Percentiles rank a stretch among this genome's conserved stretches.
Conservation (phyloP, 2,329 filamentous ascomycete species). For the Huntiella abstrusa region DNA sequence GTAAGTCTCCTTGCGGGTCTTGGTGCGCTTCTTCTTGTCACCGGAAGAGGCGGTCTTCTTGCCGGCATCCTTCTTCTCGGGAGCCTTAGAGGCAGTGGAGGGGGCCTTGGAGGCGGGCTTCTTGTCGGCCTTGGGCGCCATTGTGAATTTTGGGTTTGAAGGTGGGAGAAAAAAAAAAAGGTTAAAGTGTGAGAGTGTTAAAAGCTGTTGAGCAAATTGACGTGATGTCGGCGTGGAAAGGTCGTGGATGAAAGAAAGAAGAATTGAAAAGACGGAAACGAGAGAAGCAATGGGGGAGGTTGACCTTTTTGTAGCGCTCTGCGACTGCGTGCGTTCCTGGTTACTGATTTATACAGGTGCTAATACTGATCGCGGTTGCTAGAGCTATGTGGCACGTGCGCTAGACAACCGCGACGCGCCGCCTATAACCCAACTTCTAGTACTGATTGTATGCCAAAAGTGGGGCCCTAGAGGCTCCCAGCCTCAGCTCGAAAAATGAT, state of each 20-base stretch:
- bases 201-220: not conserved
- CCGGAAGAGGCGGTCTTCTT: slow-evolving; percentile 97
- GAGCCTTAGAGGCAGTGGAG: slow-evolving; percentile 46
- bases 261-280: slow-evolving; percentile 25
- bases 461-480: not conserved
- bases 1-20: slow-evolving; percentile 99
- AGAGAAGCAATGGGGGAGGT: slow-evolving; percentile 30
- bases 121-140: slow-evolving; percentile 94
- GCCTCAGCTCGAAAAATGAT: slow-evolving; percentile 1
- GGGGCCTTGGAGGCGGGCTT: slow-evolving; percentile 99
- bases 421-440: not conserved
- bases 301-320: slow-evolving; percentile 42
- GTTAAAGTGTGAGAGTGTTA: not conserved
- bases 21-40: slow-evolving; percentile 99
- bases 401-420: slow-evolving; percentile 10
- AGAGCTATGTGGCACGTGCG: slow-evolving; percentile 9
- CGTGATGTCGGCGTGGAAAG: slow-evolving; percentile 13
- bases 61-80: slow-evolving; percentile 98
- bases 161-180: slow-evolving; percentile 11
- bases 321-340: slow-evolving; percentile 20
- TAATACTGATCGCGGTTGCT: slow-evolving; percentile 9
- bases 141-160: slow-evolving; percentile 34
- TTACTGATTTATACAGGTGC: slow-evolving; percentile 33
- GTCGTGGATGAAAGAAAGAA: slow-evolving; percentile 10
- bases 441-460: slow-evolving; percentile 9